Conservation (phyloP, 305 asterid species). For the Solanum aculeatissimum region DNA sequence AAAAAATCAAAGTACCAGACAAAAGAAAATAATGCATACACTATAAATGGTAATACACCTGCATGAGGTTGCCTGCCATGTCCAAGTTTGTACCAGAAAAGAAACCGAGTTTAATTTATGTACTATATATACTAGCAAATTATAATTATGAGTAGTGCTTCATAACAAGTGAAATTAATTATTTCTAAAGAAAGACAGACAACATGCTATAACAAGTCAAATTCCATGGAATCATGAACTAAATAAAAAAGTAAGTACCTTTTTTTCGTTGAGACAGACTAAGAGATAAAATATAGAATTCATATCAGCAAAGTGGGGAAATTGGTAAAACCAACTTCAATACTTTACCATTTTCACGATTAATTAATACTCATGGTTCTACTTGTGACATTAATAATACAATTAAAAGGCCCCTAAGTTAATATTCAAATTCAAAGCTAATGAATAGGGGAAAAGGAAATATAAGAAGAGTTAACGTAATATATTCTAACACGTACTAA, state of each 20-base stretch:
- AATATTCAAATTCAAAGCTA: not conserved
- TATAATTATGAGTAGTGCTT: not conserved
- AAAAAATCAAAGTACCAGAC: conserved; percentile 35
- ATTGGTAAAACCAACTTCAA: not conserved
- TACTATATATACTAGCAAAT: not conserved
- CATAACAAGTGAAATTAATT: not conserved
- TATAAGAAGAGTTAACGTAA: not conserved
- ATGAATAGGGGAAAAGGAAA: not conserved
- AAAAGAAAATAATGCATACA: conserved; percentile 31
- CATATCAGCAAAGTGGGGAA: not conserved
- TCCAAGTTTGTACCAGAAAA: conserved; percentile 29
- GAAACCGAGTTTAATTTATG: conserved; percentile 11
- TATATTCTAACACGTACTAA: not conserved
- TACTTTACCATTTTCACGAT: not conserved
- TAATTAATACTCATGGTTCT: not conserved
- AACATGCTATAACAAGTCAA: not conserved
- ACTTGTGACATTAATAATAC: not conserved
- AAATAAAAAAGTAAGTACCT: conserved; percentile 13
- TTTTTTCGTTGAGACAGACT: not conserved
- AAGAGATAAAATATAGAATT: not conserved
- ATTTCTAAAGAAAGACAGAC: not conserved
- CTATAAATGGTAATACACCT: conserved; percentile 33
- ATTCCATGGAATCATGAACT: not conserved
- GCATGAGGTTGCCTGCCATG: conserved; percentile 40
- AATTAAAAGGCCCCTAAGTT: not conserved